phyloP scores from a whole-genome alignment of 2,329 filamentous ascomycete species.

The Ophiostoma fasciatum region DNA sequence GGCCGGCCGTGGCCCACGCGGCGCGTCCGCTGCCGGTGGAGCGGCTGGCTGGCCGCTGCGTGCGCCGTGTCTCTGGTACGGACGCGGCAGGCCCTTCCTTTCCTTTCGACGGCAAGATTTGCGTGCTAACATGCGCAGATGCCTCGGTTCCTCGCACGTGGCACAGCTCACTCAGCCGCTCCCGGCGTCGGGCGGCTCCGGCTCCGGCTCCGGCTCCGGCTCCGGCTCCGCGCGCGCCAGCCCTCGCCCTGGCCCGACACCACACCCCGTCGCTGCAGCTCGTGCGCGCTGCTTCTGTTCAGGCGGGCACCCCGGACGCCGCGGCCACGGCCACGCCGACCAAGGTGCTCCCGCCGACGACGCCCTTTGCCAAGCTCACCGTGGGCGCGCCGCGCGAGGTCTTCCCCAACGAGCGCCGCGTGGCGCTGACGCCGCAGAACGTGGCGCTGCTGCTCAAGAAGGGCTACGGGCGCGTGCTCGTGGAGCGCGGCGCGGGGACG shows the following conservation, averaged over 20 bases:
- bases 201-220: slow-evolving; percentile 1
- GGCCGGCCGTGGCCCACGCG: slow-evolving; percentile 12
- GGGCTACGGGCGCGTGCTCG: slow-evolving; percentile 60
- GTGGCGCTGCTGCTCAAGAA: slow-evolving; percentile 72
- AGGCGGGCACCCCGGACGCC: slow-evolving; percentile 14
- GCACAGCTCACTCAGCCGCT: slow-evolving; percentile 21
- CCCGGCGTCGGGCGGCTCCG: slow-evolving; percentile 6
- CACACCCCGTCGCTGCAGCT: slow-evolving; percentile 20
- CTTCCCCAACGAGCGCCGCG: slow-evolving; percentile 65
- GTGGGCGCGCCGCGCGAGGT: slow-evolving; percentile 70
- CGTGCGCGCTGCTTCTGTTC: slow-evolving; percentile 25
- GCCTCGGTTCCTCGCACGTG: slow-evolving; percentile 16
- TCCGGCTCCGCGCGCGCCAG: too few species aligned
- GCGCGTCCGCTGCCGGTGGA: slow-evolving; percentile 7
- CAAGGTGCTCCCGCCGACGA: slow-evolving; percentile 26
- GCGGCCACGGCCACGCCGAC: slow-evolving; percentile 19
- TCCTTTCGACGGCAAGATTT: not conserved
- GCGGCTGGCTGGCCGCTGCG: slow-evolving; percentile 8
- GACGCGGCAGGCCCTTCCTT: slow-evolving; percentile 1
- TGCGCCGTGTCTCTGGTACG: slow-evolving; percentile 10
- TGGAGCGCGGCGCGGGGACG: slow-evolving; percentile 68
- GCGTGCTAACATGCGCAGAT: not conserved
- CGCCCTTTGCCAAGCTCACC: slow-evolving; percentile 56
- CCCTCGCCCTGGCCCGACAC: slow-evolving; percentile 13
- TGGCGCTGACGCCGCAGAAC: slow-evolving; percentile 75